Percentiles rank a stretch among this genome's conserved stretches.
These are phyloP conservation scores for Oryza nivara DNA, from an alignment of 176 grass and related monocot species.

Conservation along the genomic window DNA sequence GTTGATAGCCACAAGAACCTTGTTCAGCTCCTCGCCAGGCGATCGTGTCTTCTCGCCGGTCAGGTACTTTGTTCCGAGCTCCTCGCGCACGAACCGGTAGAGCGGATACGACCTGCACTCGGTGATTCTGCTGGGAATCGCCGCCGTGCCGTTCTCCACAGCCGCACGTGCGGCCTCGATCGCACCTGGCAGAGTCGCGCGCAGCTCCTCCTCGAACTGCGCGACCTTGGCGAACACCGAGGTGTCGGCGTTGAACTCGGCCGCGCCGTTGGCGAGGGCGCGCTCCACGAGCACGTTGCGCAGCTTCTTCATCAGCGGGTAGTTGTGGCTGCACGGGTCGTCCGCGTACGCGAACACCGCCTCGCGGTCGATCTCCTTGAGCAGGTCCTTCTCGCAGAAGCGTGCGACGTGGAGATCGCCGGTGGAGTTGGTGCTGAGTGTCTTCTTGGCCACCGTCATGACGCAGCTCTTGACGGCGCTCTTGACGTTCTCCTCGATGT, in stretches of 20 bases:
- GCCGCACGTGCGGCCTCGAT: slow-evolving; percentile 45
- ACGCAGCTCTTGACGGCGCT: slow-evolving; percentile 59
- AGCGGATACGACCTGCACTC: slow-evolving; percentile 62
- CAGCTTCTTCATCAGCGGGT: slow-evolving; percentile 72
- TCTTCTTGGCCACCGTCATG: slow-evolving; percentile 60
- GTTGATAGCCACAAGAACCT: slow-evolving; percentile 70
- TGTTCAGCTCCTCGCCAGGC: slow-evolving; percentile 68
- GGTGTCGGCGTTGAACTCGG: slow-evolving; percentile 47
- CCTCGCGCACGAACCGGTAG: slow-evolving; percentile 50
- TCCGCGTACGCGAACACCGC: slow-evolving; percentile 71
- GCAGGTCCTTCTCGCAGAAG: slow-evolving; percentile 68
- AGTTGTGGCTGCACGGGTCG: slow-evolving; percentile 72
- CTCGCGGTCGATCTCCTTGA: slow-evolving; percentile 60
- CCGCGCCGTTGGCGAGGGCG: slow-evolving; percentile 53
- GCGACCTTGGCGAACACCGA: slow-evolving; percentile 67
- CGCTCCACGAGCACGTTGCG: slow-evolving; percentile 65
- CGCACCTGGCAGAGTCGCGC: slow-evolving; percentile 41
- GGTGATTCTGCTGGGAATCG: slow-evolving; percentile 45
- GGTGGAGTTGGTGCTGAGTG: slow-evolving; percentile 46
- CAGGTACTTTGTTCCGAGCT: slow-evolving; percentile 52
- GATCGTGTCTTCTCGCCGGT: slow-evolving; percentile 69
- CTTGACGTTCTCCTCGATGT: slow-evolving; percentile 74
- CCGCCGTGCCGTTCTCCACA: slow-evolving; percentile 52
- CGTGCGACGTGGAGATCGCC: slow-evolving; percentile 53
- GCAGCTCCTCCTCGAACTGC: slow-evolving; percentile 60